Base-by-base conservation (phyloP, 2,329 filamentous ascomycete species). In the Fusarium succisae region DNA sequence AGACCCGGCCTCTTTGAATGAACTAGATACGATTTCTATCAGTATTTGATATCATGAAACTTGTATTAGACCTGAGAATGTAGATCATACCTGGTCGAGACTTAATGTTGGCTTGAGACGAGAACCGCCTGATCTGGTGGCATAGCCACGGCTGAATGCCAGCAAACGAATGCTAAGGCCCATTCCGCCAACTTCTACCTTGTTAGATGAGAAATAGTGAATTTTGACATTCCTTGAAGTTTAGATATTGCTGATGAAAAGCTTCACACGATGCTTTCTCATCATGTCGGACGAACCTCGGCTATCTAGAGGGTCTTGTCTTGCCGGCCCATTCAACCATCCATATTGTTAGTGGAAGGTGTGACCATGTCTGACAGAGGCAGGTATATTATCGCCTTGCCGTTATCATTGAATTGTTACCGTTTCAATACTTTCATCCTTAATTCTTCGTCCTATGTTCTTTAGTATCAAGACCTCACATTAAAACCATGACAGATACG, bases 21-120 rank as follows among this genome's bases (percentile, higher is more conserved):
- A 92, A 92, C 89, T 91, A 63, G 2, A 45, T 26, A 9, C 28
- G 9, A 44, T 47, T 17, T 18, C 9, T 39, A 63, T 78, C 43
- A 78, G 66, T 38, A 39, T 66, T 41, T 44, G 20, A 35, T n/a
- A 24, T 51, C 11, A 28, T 24, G 20, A 20, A 54, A 28, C 17
- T 24, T n/a, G 48, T 43, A 38, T 32, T 17, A 44, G 44, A 38
- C 28, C 45, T n/a, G 24, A 62, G 70, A 57, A 37, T 50, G 32
- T 24, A 39, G 35, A 35, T 68, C 65, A 37, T 84, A 91, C 90
- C 79, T 91, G 89, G 69, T 91, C 89, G 41, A 92, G 82, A 75
- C 87, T 89, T 74, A 91, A 77, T 6, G 86, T 79, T 45, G 74
- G 71, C 81, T 74, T 81, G 78, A 80, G 77, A 41, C 78, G 79